Percentiles rank a stretch among this genome's conserved stretches.
These are phyloP conservation scores for Cystobasidium ongulense DNA, from an alignment of 768 basidiomycete species.

Conservation along the genomic window DNA sequence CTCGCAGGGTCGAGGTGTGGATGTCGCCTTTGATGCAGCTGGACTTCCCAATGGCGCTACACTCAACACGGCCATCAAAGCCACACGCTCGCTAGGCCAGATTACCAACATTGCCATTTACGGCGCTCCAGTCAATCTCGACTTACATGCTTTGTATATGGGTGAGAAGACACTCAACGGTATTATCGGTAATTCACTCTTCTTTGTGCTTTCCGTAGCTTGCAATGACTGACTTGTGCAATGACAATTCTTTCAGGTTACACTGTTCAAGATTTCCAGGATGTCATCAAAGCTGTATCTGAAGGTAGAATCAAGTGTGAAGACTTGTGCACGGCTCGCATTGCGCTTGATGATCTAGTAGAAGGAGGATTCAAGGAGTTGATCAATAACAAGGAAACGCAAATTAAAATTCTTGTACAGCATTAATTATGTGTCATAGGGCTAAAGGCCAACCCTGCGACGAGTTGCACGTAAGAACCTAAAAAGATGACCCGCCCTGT, in stretches of 20 bases:
- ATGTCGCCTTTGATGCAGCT: slow-evolving; percentile 52
- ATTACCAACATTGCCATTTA: slow-evolving; percentile 50
- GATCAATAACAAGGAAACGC: slow-evolving; percentile 48
- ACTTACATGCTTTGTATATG: slow-evolving; percentile 46
- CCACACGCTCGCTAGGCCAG: slow-evolving; percentile 48
- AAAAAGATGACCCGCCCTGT: too few relatives aligned
- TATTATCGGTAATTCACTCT: slow-evolving; percentile 38
- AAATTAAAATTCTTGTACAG: slow-evolving; percentile 48
- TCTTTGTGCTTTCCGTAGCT: too few relatives aligned
- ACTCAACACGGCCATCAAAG: slow-evolving; percentile 47
- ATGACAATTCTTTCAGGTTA: slow-evolving; percentile 40
- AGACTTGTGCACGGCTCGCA: slow-evolving; percentile 49
- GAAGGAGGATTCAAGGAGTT: slow-evolving; percentile 50
- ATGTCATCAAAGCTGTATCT: slow-evolving; percentile 49
- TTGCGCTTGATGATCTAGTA: slow-evolving; percentile 49
- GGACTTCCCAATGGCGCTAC: slow-evolving; percentile 46
- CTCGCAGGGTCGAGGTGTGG: slow-evolving; percentile 46
- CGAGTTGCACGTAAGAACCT: too few relatives aligned
- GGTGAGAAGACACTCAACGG: slow-evolving; percentile 49
- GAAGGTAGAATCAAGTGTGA: slow-evolving; percentile 49
- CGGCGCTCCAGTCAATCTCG: slow-evolving; percentile 45
- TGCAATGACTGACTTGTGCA: neutral
- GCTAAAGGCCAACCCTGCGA: neutral
- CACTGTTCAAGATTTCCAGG: slow-evolving; percentile 47
- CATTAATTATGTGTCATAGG: neutral